Conservation (phyloP, 1,284 basidiomycete species). For the Boletus albobrunnescens region DNA sequence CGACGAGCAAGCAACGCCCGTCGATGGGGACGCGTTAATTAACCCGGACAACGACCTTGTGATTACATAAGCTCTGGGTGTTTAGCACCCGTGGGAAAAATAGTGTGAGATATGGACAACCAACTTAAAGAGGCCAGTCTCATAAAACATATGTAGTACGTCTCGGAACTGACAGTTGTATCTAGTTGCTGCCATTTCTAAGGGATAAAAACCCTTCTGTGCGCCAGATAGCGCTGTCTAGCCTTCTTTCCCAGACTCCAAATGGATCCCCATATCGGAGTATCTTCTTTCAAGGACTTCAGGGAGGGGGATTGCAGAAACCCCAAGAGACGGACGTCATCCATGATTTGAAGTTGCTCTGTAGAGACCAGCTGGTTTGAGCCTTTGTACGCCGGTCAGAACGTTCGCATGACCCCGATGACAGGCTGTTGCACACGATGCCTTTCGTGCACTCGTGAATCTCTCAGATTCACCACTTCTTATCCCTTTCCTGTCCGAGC, state of each 20-base stretch:
- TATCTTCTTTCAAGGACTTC: slow-evolving; percentile 67
- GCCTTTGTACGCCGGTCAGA: slow-evolving; percentile 6
- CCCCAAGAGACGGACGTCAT: slow-evolving; percentile 67
- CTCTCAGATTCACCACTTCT: slow-evolving; percentile 83
- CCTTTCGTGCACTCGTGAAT: slow-evolving; percentile 92
- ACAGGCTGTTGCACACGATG: slow-evolving; percentile 90
- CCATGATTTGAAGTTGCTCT: slow-evolving; percentile 77
- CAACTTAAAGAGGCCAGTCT: slow-evolving; percentile 56
- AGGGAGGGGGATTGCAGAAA: slow-evolving; percentile 49
- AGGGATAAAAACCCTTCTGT: slow-evolving; percentile 86
- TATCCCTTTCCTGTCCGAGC: slow-evolving; percentile 67
- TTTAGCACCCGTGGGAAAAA: slow-evolving; percentile 26
- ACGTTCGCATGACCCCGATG: slow-evolving; percentile 16
- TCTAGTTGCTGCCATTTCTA: slow-evolving; percentile 81
- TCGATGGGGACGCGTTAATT: slow-evolving; percentile 24
- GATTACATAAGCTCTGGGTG: too few relatives aligned
- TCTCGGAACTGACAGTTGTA: slow-evolving; percentile 15
- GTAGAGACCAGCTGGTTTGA: slow-evolving; percentile 78
- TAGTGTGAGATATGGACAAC: slow-evolving; percentile 42
- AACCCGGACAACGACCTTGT: not conserved
- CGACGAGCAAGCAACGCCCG: slow-evolving; percentile 5
- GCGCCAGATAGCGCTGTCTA: slow-evolving; percentile 80
- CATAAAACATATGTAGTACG: slow-evolving; percentile 6
- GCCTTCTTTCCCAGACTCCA: slow-evolving; percentile 78
- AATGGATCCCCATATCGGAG: slow-evolving; percentile 66